A percentile compares a stretch with the other conserved stretches of the same genome.
phyloP scores from a whole-genome alignment of 257 asterid species.

The Solanum sitiens region DNA sequence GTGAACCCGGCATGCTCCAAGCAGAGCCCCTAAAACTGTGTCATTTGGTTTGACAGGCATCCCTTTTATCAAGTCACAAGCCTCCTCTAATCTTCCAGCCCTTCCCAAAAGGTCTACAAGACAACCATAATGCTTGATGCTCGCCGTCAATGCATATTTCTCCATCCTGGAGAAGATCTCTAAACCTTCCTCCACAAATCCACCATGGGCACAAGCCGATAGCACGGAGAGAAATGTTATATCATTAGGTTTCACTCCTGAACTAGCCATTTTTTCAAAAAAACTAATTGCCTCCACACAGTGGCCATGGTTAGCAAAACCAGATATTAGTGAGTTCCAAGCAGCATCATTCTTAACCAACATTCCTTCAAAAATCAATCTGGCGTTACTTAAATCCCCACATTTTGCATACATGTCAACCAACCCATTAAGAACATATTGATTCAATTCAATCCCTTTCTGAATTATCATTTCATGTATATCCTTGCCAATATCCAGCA shows the following conservation, averaged over 20 bases:
- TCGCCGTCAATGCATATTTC: constrained; percentile 36
- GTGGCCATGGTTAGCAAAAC: constrained; percentile 53
- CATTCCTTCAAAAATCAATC: constrained; percentile 41
- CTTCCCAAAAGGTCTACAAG: constrained; percentile 74
- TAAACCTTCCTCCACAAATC: constrained; percentile 64
- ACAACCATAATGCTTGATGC: constrained; percentile 66
- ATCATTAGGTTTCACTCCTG: constrained; percentile 33
- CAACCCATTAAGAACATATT: constrained; percentile 53
- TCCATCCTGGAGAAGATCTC: constrained; percentile 46
- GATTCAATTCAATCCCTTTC: constrained; percentile 33
- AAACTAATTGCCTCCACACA: constrained; percentile 43
- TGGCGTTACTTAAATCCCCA: constrained; percentile 53
- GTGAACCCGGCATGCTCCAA: constrained; percentile 64
- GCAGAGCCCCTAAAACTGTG: constrained; percentile 54
- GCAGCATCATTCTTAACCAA: constrained; percentile 17
- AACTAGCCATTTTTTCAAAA: constrained; percentile 38
- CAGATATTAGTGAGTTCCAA: constrained; percentile 67
- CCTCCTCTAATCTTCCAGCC: constrained; percentile 57
- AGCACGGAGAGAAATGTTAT: constrained; percentile 61
- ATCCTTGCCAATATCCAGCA: constrained; percentile 43
- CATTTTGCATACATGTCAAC: constrained; percentile 91
- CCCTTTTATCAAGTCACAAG: constrained; percentile 35
- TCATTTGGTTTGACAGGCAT: constrained; percentile 63
- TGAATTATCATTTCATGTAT: constrained; percentile 45
- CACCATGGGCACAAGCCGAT: constrained; percentile 78